A percentile compares a stretch with the other conserved stretches of the same genome.
These are phyloP conservation scores for Echium plantagineum DNA, from an alignment of 257 asterid species.

Conservation along the genomic window DNA sequence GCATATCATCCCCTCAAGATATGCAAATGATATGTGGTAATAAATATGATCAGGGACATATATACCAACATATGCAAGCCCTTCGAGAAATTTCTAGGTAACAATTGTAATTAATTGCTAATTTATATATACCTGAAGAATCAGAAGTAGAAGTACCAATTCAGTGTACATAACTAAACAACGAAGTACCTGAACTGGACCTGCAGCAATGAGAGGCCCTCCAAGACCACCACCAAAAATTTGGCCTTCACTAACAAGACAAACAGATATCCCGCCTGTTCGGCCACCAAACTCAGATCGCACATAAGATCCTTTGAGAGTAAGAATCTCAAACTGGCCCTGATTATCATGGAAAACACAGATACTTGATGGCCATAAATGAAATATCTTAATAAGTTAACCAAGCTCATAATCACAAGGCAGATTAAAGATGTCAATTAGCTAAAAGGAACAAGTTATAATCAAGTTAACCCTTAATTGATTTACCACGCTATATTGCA, in stretches of 20 bases:
- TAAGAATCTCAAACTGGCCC: constrained; percentile 56
- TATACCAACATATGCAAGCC: too few relatives aligned
- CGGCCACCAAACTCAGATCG: constrained; percentile 44
- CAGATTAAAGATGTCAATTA: not conserved
- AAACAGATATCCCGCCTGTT: constrained; percentile 50
- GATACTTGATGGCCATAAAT: not conserved
- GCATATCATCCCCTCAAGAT: not conserved
- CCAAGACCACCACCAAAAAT: constrained; percentile 60
- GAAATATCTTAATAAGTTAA: too few relatives aligned
- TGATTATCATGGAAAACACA: constrained; percentile 8
- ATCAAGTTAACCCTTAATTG: not conserved
- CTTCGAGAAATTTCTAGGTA: too few relatives aligned
- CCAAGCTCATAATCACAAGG: not conserved
- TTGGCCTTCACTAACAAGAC: constrained; percentile 51
- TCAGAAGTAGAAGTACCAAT: too few relatives aligned
- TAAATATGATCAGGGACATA: too few relatives aligned
- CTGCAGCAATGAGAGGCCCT: constrained; percentile 56
- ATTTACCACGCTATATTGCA: not conserved
- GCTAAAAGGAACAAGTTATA: not conserved
- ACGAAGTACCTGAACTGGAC: constrained; percentile 44
- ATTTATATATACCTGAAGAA: too few relatives aligned
- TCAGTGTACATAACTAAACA: not conserved
- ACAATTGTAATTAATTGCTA: too few relatives aligned
- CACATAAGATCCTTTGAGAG: constrained; percentile 49
- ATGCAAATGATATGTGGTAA: not conserved